Evolutionary conservation across 2,329 filamentous ascomycete species (phyloP).

Genomic region (Colletotrichum lupini): DNA sequence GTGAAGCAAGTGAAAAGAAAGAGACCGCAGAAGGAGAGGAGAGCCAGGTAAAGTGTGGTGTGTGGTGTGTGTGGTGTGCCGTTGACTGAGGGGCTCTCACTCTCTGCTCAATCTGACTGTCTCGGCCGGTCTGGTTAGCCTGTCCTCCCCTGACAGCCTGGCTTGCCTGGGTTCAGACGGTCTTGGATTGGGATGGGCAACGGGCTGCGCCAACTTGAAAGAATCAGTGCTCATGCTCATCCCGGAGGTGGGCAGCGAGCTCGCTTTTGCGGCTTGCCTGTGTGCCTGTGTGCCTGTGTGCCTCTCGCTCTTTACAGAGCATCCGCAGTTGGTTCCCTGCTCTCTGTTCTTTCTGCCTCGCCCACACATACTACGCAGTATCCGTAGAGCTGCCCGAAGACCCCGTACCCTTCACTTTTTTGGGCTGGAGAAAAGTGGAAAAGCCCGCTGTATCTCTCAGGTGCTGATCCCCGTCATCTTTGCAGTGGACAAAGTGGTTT

Average conservation of each 20-base stretch:
- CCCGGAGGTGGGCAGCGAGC: slow-evolving; percentile 2
- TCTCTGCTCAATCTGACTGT: slow-evolving; percentile 31
- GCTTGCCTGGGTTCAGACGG: slow-evolving; percentile 32
- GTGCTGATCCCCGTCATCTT: not conserved
- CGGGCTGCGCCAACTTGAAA: slow-evolving; percentile 20
- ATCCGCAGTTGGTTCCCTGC: not conserved
- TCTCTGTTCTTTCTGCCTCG: not conserved
- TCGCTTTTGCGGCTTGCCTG: not conserved
- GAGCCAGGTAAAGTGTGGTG: not conserved
- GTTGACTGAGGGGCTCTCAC: slow-evolving; percentile 17
- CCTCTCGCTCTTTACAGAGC: no score
- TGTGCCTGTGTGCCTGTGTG: no score
- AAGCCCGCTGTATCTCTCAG: slow-evolving; percentile 1
- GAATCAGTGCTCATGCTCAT: slow-evolving; percentile 25
- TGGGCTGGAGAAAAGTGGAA: slow-evolving; percentile 14
- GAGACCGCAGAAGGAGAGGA: not conserved
- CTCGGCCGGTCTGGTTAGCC: slow-evolving; percentile 19
- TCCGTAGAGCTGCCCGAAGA: slow-evolving; percentile 1
- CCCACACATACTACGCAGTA: not conserved
- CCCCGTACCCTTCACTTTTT: slow-evolving; percentile 1
- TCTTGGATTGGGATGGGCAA: slow-evolving; percentile 27
- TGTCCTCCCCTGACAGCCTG: slow-evolving; percentile 30
- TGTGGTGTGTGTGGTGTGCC: slow-evolving; percentile 8
- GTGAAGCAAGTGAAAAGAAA: not conserved
- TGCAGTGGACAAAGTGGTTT: slow-evolving; percentile 4